Evolutionary conservation across 352 stramenopile species (phyloP).

Genomic region (Saprolegnia diclina): DNA sequence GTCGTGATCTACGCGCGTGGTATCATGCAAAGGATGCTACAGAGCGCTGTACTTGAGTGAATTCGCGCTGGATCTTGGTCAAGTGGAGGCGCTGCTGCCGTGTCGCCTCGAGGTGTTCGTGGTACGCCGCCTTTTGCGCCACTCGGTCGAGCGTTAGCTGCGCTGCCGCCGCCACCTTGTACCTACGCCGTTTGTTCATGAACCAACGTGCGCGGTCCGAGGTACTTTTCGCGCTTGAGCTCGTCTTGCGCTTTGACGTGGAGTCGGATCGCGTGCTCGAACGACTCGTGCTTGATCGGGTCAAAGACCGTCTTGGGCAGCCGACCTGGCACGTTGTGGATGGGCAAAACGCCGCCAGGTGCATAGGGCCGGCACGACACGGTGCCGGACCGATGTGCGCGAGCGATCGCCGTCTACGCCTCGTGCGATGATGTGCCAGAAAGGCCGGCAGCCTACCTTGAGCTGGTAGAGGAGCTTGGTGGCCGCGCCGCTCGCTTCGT

Average conservation of each 20-base stretch:
- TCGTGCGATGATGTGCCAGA: not conserved
- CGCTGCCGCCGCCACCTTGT: not conserved
- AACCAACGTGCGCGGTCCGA: not conserved
- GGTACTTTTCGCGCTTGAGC: conserved; percentile 52
- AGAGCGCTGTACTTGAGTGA: conserved; percentile 11
- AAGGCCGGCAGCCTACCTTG: conserved; percentile 41
- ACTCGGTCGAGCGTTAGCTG: conserved; percentile 12
- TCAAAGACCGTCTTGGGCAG: conserved; percentile 57
- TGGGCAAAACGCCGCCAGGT: conserved; percentile 25
- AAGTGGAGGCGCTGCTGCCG: conserved; percentile 69
- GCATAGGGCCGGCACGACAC: not conserved
- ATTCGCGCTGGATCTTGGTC: conserved; percentile 44
- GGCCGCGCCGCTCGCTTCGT: conserved; percentile 47
- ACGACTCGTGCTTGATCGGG: conserved; percentile 47
- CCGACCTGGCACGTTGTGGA: conserved; percentile 47
- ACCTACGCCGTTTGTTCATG: not conserved
- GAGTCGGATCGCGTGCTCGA: conserved; percentile 60
- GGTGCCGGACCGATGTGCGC: conserved; percentile 1
- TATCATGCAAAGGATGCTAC: too few species aligned
- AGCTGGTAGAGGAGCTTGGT: conserved; percentile 84
- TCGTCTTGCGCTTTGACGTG: conserved; percentile 45
- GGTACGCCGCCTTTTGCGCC: conserved; percentile 37
- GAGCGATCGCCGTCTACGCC: conserved; percentile 9
- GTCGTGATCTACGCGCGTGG: conserved; percentile 20
- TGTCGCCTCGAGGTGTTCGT: conserved; percentile 42